A percentile compares a stretch with the other conserved stretches of the same genome.
These are phyloP conservation scores for Cantharellus cinnabarinus DNA, from an alignment of 768 basidiomycete species.

Conservation along the genomic window DNA sequence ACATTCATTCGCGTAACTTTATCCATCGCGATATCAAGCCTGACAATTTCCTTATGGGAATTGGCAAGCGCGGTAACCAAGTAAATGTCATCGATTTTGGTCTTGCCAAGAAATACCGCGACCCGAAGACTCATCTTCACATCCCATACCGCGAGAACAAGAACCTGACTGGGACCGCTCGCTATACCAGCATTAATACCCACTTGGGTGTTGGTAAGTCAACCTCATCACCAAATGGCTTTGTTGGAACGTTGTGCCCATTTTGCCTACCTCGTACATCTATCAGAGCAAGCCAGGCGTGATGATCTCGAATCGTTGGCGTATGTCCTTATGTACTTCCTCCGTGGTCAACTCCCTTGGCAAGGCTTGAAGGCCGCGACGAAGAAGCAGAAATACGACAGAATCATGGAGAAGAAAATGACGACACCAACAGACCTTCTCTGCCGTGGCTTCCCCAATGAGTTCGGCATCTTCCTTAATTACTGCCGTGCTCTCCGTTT, in stretches of 20 bases:
- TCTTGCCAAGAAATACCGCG: slow-evolving; percentile 98
- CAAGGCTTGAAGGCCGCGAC: slow-evolving; percentile 99
- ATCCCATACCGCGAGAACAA: slow-evolving; percentile 99
- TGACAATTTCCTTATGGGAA: slow-evolving; percentile 98
- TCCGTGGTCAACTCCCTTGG: slow-evolving; percentile 94
- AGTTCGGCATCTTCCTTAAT: slow-evolving; percentile 98
- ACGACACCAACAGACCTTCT: slow-evolving; percentile 91
- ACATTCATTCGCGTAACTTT: slow-evolving; percentile 86
- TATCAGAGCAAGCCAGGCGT: slow-evolving; percentile 73
- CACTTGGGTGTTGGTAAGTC: slow-evolving; percentile 61
- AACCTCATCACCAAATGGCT: neutral
- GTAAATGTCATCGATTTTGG: slow-evolving; percentile 95
- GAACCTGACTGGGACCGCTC: slow-evolving; percentile 96
- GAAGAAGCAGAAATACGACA: slow-evolving; percentile 99
- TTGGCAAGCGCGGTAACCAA: slow-evolving; percentile 97
- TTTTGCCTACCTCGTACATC: neutral
- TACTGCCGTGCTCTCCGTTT: slow-evolving; percentile 97
- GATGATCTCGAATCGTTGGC: slow-evolving; percentile 97
- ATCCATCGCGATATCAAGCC: slow-evolving; percentile 97
- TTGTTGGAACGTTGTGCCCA: neutral
- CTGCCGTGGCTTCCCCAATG: slow-evolving; percentile 98
- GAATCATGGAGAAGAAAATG: slow-evolving; percentile 99
- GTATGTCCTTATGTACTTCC: slow-evolving; percentile 99
- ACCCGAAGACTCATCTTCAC: slow-evolving; percentile 98
- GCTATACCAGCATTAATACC: slow-evolving; percentile 98